Conservation (phyloP, 495 filamentous ascomycete genomes). For the Cenococcum geophilum region DNA sequence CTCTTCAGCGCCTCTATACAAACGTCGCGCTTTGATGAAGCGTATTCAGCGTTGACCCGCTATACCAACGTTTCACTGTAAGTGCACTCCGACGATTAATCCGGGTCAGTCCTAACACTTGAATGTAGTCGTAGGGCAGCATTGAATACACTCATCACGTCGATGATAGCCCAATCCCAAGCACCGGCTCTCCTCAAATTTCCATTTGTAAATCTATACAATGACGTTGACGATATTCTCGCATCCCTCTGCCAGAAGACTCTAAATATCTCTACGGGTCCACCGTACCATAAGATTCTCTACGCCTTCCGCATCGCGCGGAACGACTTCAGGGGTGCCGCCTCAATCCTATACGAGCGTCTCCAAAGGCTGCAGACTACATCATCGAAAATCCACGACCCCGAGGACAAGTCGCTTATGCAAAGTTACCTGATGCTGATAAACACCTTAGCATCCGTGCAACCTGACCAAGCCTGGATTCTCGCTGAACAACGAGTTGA, state of each 20-base stretch:
- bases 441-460: slow-evolving; percentile 81
- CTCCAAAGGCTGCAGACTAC: slow-evolving; percentile 55
- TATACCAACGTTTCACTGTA: slow-evolving; percentile 61
- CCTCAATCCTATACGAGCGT: slow-evolving; percentile 64
- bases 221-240: slow-evolving; percentile 71
- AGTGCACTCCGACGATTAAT: slow-evolving; percentile 10
- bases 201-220: slow-evolving; percentile 68
- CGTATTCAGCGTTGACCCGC: slow-evolving; percentile 68
- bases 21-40: slow-evolving; percentile 70
- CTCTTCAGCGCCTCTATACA: slow-evolving; percentile 75
- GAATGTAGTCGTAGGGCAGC: slow-evolving; percentile 47
- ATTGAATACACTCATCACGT: slow-evolving; percentile 59
- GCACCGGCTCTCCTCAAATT: slow-evolving; percentile 56
- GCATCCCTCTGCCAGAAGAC: slow-evolving; percentile 54
- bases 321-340: slow-evolving; percentile 82
- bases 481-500: slow-evolving; percentile 43
- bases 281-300: slow-evolving; percentile 72
- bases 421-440: slow-evolving; percentile 75
- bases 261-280: slow-evolving; percentile 51
- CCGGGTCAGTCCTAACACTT: background rate
- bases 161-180: slow-evolving; percentile 58
- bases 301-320: slow-evolving; percentile 82
- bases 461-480: slow-evolving; percentile 69
- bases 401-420: slow-evolving; percentile 48
- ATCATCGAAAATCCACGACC: slow-evolving; percentile 51